Evolutionary conservation across 352 stramenopile species (phyloP).

Genomic region (Pythium phragmitis): DNA sequence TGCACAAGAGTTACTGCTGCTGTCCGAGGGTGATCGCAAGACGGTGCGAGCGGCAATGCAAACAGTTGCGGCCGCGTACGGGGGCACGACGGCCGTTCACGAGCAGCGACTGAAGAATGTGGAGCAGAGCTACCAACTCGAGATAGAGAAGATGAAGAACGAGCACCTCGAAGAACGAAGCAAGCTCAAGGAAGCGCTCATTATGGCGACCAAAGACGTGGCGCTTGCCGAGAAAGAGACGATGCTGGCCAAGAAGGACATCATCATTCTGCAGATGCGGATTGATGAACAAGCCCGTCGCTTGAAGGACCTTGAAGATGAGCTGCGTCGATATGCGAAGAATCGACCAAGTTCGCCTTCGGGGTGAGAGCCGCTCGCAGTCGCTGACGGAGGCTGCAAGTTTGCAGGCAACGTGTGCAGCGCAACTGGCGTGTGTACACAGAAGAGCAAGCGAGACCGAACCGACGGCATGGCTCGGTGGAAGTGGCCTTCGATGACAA

Average conservation of each 20-base stretch:
- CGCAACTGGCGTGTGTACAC: too few species aligned
- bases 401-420: too few species aligned
- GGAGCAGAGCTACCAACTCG: background rate
- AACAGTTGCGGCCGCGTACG: background rate
- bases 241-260: background rate
- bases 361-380: too few species aligned
- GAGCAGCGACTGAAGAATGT: constrained; percentile 1
- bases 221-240: too few species aligned
- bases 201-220: background rate
- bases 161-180: background rate
- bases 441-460: too few species aligned
- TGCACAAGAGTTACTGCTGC: background rate
- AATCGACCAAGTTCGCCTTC: too few species aligned
- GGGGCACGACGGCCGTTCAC: background rate
- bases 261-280: constrained; percentile 7
- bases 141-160: background rate
- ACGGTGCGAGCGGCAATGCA: constrained; percentile 1
- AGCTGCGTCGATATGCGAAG: background rate
- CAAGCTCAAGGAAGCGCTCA: background rate
- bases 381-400: too few species aligned
- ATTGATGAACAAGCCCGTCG: constrained; percentile 9
- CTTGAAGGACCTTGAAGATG: constrained; percentile 15
- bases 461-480: too few species aligned
- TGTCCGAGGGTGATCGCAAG: background rate
- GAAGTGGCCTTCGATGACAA: too few species aligned